Evolutionary conservation across 768 basidiomycete genomes (phyloP).

Genomic region (Boletus rubescentipes): DNA sequence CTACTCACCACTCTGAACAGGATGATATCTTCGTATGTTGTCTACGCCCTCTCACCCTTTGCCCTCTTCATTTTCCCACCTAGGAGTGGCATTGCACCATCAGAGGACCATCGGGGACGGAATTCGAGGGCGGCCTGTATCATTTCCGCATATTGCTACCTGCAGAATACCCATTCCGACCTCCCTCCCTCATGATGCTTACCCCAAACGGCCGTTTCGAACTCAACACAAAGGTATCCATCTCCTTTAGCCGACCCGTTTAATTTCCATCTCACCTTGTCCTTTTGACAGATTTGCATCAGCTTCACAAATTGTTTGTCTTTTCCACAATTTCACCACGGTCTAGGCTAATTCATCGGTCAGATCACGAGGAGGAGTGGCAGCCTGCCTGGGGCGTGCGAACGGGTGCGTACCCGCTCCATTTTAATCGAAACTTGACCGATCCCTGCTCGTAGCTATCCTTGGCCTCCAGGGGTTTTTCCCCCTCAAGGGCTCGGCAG

Average conservation of each 20-base stretch:
- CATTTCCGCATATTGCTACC: constrained; percentile 90
- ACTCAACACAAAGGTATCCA: constrained; percentile 84
- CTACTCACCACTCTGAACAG: constrained; percentile 36
- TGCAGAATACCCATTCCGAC: constrained; percentile 94
- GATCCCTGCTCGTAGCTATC: constrained; percentile 55
- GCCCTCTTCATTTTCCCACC: constrained; percentile 20
- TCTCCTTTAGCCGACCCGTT: constrained; percentile 14
- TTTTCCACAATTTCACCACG: constrained; percentile 14
- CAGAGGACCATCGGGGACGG: constrained; percentile 81
- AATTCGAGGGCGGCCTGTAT: constrained; percentile 95
- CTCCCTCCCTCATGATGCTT: constrained; percentile 93
- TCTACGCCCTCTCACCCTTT: constrained; percentile 4
- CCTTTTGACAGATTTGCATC: constrained; percentile 71
- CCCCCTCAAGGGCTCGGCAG: constrained; percentile 83
- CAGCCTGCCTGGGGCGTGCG: constrained; percentile 98
- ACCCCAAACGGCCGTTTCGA: constrained; percentile 98
- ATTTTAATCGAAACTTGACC: constrained; percentile 12
- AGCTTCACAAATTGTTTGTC: constrained; percentile 86
- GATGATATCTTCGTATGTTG: constrained; percentile 83
- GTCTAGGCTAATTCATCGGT: constrained; percentile 29
- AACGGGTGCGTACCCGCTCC: constrained; percentile 57
- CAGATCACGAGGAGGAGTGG: constrained; percentile 96
- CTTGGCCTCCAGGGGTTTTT: constrained; percentile 89
- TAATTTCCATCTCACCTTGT: constrained; percentile 5
- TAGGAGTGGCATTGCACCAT: constrained; percentile 98